Evolutionary conservation across 2,329 filamentous ascomycete genomes (phyloP).

Genomic region (Drechslerella stenobrocha): DNA sequence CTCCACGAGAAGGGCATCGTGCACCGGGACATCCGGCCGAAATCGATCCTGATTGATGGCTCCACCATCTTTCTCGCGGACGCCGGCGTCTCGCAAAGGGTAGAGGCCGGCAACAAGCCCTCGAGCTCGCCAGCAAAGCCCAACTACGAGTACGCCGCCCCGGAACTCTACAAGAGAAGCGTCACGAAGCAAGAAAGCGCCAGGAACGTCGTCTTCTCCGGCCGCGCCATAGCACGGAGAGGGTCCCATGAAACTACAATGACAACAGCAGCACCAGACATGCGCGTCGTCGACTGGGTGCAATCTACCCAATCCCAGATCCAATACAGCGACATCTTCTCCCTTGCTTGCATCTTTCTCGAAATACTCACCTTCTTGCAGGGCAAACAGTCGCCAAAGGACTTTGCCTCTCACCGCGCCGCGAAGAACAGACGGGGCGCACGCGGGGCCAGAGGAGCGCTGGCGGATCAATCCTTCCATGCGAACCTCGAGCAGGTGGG

Average conservation of each 20-base stretch:
- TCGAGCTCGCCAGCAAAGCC: conserved; percentile 64
- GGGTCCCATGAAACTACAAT: conserved; percentile 32
- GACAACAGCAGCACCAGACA: conserved; percentile 15
- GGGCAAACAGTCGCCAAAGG: conserved; percentile 64
- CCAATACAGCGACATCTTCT: conserved; percentile 70
- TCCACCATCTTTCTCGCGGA: conserved; percentile 71
- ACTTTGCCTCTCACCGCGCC: conserved; percentile 69
- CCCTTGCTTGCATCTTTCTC: conserved; percentile 70
- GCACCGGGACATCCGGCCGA: conserved; percentile 71
- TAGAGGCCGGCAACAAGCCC: conserved; percentile 32
- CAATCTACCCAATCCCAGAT: conserved; percentile 48
- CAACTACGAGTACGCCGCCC: conserved; percentile 71
- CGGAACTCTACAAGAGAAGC: conserved; percentile 62
- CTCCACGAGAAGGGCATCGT: conserved; percentile 67
- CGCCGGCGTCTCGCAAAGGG: conserved; percentile 55
- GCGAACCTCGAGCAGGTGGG: conserved; percentile 70
- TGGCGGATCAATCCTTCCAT: conserved; percentile 72
- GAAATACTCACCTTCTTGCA: conserved; percentile 74
- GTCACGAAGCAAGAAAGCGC: conserved; percentile 37
- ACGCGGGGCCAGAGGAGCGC: conserved; percentile 61
- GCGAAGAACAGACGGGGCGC: conserved; percentile 61
- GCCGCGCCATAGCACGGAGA: conserved; percentile 29
- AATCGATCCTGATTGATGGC: conserved; percentile 67
- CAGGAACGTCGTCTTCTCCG: conserved; percentile 39
- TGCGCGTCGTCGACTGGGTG: conserved; percentile 43